Conservation (phyloP, 805 yeast genomes). For the Kuraishia hungarica region DNA sequence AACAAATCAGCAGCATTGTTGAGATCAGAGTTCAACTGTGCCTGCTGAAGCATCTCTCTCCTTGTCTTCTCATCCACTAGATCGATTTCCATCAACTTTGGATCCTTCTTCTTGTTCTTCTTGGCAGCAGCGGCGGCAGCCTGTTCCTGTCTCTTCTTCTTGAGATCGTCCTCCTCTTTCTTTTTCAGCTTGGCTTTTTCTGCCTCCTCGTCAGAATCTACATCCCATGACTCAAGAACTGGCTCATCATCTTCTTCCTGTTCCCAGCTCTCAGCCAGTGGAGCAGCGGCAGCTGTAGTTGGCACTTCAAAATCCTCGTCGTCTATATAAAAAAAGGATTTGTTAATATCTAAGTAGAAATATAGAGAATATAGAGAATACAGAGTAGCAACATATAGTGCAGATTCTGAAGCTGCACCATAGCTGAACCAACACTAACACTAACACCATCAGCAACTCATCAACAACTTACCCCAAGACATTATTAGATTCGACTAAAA, state of each 20-base stretch:
- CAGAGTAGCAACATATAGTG: no score
- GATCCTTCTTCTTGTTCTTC: constrained; percentile 30
- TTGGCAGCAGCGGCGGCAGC: constrained; percentile 16
- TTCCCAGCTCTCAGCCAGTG: constrained; percentile 70
- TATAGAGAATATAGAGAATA: no score
- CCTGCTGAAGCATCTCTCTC: constrained; percentile 64
- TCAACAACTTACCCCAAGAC: neutral
- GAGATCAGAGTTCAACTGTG: constrained; percentile 79
- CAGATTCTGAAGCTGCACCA: neutral
- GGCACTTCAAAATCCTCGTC: constrained; percentile 86
- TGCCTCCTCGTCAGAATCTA: constrained; percentile 61
- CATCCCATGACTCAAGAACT: constrained; percentile 87
- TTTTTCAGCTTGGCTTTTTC: constrained; percentile 20
- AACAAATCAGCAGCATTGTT: constrained; percentile 90
- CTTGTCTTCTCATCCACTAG: constrained; percentile 67
- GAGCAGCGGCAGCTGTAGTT: constrained; percentile 33
- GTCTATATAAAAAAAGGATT: constrained; percentile 30
- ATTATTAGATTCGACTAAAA: neutral
- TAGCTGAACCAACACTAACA: no score
- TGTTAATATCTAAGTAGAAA: neutral
- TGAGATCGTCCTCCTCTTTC: constrained; percentile 26
- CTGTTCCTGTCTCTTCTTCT: constrained; percentile 38
- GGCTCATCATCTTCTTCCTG: constrained; percentile 76
- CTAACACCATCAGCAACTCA: no score
- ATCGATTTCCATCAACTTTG: constrained; percentile 48